Base-by-base conservation (phyloP, 108 stramenopile genomes). In the Pseudonitzschia delicatissima region DNA sequence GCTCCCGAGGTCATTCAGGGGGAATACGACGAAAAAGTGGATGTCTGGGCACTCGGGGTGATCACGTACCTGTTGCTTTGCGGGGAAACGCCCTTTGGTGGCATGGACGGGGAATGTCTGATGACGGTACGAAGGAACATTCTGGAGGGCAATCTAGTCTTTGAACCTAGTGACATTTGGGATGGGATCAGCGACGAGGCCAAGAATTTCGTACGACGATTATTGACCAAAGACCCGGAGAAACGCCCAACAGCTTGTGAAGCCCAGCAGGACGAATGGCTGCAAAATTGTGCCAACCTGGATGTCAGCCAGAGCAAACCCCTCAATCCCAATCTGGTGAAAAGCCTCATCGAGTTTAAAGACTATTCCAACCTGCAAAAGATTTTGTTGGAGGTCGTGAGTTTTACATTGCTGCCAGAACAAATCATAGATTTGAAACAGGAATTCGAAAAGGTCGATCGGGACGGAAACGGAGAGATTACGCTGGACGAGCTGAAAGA, bases 31-130 rank as follows among this genome's bases (percentile, higher is more conserved):
- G 86, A 91, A 64, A 79, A 83, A 57, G 78, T 76, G 23, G 96
- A 96, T 78, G 73, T 85, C 29, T 91, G 95, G 95, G 83, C 88
- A 36, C 68, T 94, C 28, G 95, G 95, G 3, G 96, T 96, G 13
- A 92, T 96, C 42, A 80, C 89, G 7, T 96, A 86, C 64, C 67
- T 96, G 60, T 67, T 96, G 45, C 65, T 96, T 29, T 74, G 79
- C 47, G 96, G 92, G 6, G 87, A 92, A 44, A 76, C 90, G 11
- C 93, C 96, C 20, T 96, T 96, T 69, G 88, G 91, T 31, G 96
- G 93, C 8, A 77, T 83, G 45, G 86, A 88, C 39, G 88, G 87
- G 17, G 87, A 90, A 64, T 76, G 80, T 31, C 59, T 84, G 8
- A 65, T 66, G 57, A 58, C 68, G 63, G 84, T 90, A 17, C 68